Percentiles rank a stretch among this genome's conserved stretches.
Evolutionary conservation across 129 eudicot genomes (phyloP).

Genomic region (Pulicaria dysenterica): DNA sequence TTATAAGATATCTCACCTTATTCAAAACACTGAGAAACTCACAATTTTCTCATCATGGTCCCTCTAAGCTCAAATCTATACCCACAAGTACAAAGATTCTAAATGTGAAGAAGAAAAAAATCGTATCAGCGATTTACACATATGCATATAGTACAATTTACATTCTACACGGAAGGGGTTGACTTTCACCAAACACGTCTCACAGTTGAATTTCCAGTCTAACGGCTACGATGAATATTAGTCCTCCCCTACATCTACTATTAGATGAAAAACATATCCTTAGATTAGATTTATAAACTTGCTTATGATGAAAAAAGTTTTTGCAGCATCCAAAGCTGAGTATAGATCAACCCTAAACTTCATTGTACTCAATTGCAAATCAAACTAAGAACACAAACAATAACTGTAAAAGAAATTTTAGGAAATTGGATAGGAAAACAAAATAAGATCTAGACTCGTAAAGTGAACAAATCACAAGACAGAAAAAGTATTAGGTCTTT

Average conservation of each 20-base stretch:
- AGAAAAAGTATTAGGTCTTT: not conserved
- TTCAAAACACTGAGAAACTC: not conserved
- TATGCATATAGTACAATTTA: not conserved
- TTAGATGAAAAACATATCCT: slow-evolving; percentile 18
- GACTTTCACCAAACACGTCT: slow-evolving; percentile 15
- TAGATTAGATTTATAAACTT: slow-evolving; percentile 16
- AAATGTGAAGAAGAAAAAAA: not conserved
- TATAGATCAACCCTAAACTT: slow-evolving; percentile 29
- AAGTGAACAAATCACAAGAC: slow-evolving; percentile 26
- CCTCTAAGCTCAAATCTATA: slow-evolving; percentile 25
- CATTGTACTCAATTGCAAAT: not conserved
- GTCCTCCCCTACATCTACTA: slow-evolving; percentile 25
- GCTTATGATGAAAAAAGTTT: not conserved
- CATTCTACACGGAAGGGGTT: not conserved
- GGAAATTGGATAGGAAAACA: not conserved
- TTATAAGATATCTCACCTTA: slow-evolving; percentile 11
- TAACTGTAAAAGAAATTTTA: not conserved
- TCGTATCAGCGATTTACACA: not conserved
- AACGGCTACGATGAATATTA: slow-evolving; percentile 11
- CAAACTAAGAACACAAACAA: not conserved
- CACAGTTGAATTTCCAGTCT: slow-evolving; percentile 16
- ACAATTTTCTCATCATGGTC: slow-evolving; percentile 14
- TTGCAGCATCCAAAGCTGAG: slow-evolving; percentile 21
- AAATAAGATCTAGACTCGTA: slow-evolving; percentile 19
- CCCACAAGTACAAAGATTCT: not conserved